Conservation (phyloP, 805 yeast species). For the Grigorovia jiainica region DNA sequence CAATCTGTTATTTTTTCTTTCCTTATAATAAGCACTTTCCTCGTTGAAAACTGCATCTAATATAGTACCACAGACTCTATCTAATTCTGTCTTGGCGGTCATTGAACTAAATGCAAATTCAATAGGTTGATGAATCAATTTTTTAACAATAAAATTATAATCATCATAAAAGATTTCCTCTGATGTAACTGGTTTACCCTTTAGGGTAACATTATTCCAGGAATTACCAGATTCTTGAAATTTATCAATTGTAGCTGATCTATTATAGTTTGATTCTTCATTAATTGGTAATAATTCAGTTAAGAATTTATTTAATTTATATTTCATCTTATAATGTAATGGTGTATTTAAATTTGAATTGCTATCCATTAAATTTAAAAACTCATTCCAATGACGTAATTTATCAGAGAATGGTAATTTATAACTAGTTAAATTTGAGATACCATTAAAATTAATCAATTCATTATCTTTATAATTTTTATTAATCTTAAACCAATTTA, state of each 20-base stretch:
- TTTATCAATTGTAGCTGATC: conserved; percentile 16
- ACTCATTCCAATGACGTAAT: conserved; percentile 25
- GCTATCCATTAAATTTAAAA: conserved; percentile 11
- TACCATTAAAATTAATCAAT: conserved; percentile 8
- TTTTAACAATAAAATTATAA: conserved; percentile 13
- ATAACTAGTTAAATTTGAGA: conserved; percentile 23
- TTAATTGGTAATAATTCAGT: conserved; percentile 20
- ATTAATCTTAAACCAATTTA: conserved; percentile 23
- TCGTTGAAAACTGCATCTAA: conserved; percentile 15
- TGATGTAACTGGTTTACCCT: conserved; percentile 6
- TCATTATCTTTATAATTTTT: conserved; percentile 5
- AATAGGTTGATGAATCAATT: conserved; percentile 16
- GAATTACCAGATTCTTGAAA: conserved; percentile 13
- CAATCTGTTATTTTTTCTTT: conserved; percentile 6
- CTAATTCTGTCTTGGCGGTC: conserved; percentile 11
- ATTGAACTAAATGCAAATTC: conserved; percentile 13
- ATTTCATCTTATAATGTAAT: conserved; percentile 17
- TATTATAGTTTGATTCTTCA: conserved; percentile 24
- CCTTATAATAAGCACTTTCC: conserved; percentile 18
- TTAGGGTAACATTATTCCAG: conserved; percentile 10
- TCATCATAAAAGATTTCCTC: conserved; percentile 16
- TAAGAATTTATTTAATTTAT: conserved; percentile 17
- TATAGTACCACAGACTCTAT: conserved; percentile 10
- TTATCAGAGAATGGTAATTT: conserved; percentile 23
- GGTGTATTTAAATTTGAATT: conserved; percentile 21